Conservation (phyloP, 2,329 filamentous ascomycete species). For the Blumeria hordei region DNA sequence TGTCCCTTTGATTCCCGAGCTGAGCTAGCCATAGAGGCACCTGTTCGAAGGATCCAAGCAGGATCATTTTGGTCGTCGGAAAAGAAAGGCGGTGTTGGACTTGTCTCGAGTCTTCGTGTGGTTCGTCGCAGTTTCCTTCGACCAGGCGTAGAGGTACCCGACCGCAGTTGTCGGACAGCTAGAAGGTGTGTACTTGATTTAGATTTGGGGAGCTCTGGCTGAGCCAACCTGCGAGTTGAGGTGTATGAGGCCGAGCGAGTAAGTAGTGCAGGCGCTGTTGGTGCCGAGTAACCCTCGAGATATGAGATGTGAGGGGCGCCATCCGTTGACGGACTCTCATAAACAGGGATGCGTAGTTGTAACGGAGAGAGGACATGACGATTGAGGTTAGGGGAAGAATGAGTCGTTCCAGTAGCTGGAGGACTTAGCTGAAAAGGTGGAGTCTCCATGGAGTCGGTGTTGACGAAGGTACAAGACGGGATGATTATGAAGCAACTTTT, state of each 20-base stretch:
- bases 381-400: too few relatives aligned
- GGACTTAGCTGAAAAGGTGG: too few relatives aligned
- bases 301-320: too few relatives aligned
- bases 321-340: too few relatives aligned
- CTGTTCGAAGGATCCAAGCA: constrained; percentile 41
- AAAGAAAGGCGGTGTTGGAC: constrained; percentile 3
- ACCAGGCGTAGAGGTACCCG: constrained; percentile 7
- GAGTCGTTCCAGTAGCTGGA: too few relatives aligned
- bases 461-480: too few relatives aligned
- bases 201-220: constrained; percentile 26
- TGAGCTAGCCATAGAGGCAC: constrained; percentile 35
- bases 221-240: constrained; percentile 18
- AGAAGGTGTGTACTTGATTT: constrained; percentile 35
- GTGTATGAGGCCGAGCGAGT: constrained; percentile 29
- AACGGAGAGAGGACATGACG: too few relatives aligned
- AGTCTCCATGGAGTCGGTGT: too few relatives aligned
- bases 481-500: too few relatives aligned
- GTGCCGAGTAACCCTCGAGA: constrained; percentile 30
- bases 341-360: too few relatives aligned
- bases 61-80: constrained; percentile 22
- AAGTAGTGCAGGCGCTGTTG: constrained; percentile 38
- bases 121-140: constrained; percentile 11
- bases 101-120: constrained; percentile 9
- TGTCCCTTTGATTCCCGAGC: constrained; percentile 44
- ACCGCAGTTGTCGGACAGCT: constrained; percentile 8